Evolutionary conservation across 1,284 basidiomycete species (phyloP), one percentile per base, ranked within the genome.

Genomic region (Earliella scabrosa): DNA sequence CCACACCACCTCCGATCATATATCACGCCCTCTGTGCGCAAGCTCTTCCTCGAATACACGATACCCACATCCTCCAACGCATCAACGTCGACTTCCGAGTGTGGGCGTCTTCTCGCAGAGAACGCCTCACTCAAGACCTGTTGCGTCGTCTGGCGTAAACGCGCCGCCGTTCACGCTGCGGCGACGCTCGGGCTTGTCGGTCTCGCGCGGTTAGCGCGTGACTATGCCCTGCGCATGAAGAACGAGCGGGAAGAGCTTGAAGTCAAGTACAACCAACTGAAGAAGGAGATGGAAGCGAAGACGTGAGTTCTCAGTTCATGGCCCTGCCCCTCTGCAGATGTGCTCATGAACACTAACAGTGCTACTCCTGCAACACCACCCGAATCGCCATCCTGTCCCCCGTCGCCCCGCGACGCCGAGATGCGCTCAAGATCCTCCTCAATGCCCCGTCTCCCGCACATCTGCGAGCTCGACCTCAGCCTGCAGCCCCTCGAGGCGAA

Each of bases 131-230:
- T 86, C 31, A 75, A 75, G 35, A 69, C 72, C 27, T 76, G 77
- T 56, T 83, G 80, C 66, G 71, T 69, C 31, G 73, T 80, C 60
- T 86, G 83, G 83, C 79, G 81, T 41, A 79, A 77, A 52, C 80
- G 83, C 38, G 83, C 83, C 11, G 80, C 83, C 56, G 73, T 79
- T 9, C 83, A 86, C 60, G 78, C 82, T 10, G 74, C 80, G 3
- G 81, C 82, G 13, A 85, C 81, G 24, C 68, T 82, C 26, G 78
- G 80, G 31, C 75, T 85, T 36, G 72, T 83, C 39, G 76, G 78
- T 26, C 74, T 85, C 50, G 75, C 81, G 14, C 75, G 78, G 38
- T 65, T 77, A 4, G 75, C 82, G 5, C 76, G 76, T 45, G 80
- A 83, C 52, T 75, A 80, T 41, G 79, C 77, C n/a, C 50, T 79